A percentile compares a stretch with the other conserved stretches of the same genome.
Evolutionary conservation across 2,329 filamentous ascomycete genomes (phyloP).

Genomic region (Keithomyces neogunnii): DNA sequence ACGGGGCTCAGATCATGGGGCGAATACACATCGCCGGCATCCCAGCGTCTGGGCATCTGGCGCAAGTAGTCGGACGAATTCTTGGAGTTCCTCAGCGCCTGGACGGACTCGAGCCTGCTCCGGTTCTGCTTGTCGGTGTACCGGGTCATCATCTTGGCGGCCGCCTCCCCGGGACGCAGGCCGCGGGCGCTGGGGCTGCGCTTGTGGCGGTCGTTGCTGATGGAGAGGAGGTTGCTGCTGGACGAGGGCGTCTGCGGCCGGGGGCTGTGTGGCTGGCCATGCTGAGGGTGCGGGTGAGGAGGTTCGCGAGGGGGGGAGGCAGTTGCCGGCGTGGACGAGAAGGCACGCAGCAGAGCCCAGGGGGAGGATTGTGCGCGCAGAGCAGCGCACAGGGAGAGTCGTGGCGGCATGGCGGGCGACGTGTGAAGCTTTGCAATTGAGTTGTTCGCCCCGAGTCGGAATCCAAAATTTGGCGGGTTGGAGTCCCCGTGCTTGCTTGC

Average conservation of each 20-base stretch:
- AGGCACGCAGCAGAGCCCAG: slow-evolving; percentile 11
- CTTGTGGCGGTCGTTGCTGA: slow-evolving; percentile 13
- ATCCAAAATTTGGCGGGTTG: slow-evolving; percentile 1
- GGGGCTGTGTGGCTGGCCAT: neutral
- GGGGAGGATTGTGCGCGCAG: neutral
- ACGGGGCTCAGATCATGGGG: slow-evolving; percentile 74
- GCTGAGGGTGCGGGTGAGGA: neutral
- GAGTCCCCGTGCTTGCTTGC: too few relatives aligned
- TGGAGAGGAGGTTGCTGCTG: slow-evolving; percentile 15
- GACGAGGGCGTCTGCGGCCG: slow-evolving; percentile 9
- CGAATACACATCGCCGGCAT: slow-evolving; percentile 75
- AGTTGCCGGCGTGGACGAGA: slow-evolving; percentile 20
- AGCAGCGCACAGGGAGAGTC: slow-evolving; percentile 1
- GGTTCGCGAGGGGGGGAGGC: slow-evolving; percentile 16
- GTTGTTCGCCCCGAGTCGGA: neutral
- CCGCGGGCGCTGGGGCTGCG: neutral
- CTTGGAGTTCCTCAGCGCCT: slow-evolving; percentile 26
- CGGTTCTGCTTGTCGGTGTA: slow-evolving; percentile 22
- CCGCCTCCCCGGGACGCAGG: slow-evolving; percentile 16
- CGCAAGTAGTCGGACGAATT: slow-evolving; percentile 44
- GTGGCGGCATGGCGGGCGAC: slow-evolving; percentile 6
- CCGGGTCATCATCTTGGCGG: slow-evolving; percentile 18
- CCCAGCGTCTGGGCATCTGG: slow-evolving; percentile 65
- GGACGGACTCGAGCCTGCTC: slow-evolving; percentile 21
- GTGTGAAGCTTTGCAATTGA: neutral